phyloP scores from a whole-genome alignment of 2,329 filamentous ascomycete genomes.

The Phyllosticta capitalensis region DNA sequence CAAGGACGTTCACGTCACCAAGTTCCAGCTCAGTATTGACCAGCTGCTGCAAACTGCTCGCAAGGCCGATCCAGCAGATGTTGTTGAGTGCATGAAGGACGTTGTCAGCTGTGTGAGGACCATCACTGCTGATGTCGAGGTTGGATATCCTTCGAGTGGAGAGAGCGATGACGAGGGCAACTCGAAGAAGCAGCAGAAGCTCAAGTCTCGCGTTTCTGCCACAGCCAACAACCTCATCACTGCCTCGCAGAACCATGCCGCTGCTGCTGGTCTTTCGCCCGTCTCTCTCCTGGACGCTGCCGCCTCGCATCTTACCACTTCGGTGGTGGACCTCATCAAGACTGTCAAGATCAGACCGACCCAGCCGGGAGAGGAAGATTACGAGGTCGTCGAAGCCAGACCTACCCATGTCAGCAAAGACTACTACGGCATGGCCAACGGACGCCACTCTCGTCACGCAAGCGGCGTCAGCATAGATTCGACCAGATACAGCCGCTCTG shows the following conservation, averaged over 20 bases:
- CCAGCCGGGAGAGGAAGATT: constrained; percentile 63
- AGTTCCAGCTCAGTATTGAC: constrained; percentile 90
- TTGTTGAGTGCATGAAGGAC: constrained; percentile 77
- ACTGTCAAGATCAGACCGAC: constrained; percentile 75
- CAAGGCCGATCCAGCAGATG: constrained; percentile 59
- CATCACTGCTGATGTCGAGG: constrained; percentile 69
- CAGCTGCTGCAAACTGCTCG: constrained; percentile 75
- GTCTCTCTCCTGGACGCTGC: constrained; percentile 92
- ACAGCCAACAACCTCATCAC: constrained; percentile 96
- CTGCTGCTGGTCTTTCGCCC: constrained; percentile 73
- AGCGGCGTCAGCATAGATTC: constrained; percentile 29
- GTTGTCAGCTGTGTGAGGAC: constrained; percentile 74
- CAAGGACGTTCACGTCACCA: constrained; percentile 86
- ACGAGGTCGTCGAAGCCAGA: constrained; percentile 38
- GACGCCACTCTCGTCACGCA: constrained; percentile 19
- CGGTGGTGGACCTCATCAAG: constrained; percentile 77
- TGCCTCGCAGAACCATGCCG: constrained; percentile 82
- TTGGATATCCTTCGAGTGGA: constrained; percentile 22
- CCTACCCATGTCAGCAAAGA: background rate
- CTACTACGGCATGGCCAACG: constrained; percentile 7
- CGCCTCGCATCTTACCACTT: constrained; percentile 76
- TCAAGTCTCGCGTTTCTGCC: constrained; percentile 76
- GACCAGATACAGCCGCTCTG: constrained; percentile 21
- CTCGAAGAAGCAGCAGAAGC: constrained; percentile 51
- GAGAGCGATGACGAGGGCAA: constrained; percentile 24